Base-by-base conservation (phyloP, 140 eudicot species). In the Cichorium intybus region DNA sequence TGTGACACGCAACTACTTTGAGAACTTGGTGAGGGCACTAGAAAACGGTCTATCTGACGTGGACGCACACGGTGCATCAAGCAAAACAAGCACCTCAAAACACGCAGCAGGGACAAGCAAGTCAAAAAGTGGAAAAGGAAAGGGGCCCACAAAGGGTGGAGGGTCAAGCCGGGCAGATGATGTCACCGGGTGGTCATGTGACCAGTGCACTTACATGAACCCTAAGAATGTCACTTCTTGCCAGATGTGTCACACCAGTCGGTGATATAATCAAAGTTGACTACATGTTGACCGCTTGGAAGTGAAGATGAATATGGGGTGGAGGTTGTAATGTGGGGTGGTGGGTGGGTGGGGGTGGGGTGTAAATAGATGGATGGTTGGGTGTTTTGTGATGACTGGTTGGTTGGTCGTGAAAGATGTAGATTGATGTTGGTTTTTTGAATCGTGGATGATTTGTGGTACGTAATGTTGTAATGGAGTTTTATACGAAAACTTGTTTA, bases 1-100 rank as follows among this genome's bases (percentile, higher is more conserved):
- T 7, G 86, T 85, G 23, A 85, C 97, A n/a, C 70, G 81, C 9
- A 80, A 57, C 56, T 81, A 76, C 79, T 86, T 89, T 77, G 92
- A 86, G 79, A 86, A 89, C 58, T 67, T 89, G 69, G 95, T 86
- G 24, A 70, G 73, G 69, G 97, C 91, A 8, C 60, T 89, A 10
- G 95, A 89, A 66, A 81, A 89, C 20, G 85, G 84, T 49, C 79
- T 88, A 37, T 56, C 84, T 2, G 96, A 87, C 14, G 93, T 87
- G 26, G 81, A 66, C 26, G 57, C 78, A 34, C 77, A 67, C 11
- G 85, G 56, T 27, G 57, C 71, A 41, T 63, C 77, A 51, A 79
- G 80, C 70, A 79, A 73, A 48, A 68, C 69, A 15, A 64, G 65
- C 6, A 69, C 57, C 56, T 69, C 77, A 31, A 73, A 58, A 29